Evolutionary conservation across 2,329 filamentous ascomycete species (phyloP), one percentile per base, ranked within the genome.

Genomic region (Paracorniculantispora psalliotae): DNA sequence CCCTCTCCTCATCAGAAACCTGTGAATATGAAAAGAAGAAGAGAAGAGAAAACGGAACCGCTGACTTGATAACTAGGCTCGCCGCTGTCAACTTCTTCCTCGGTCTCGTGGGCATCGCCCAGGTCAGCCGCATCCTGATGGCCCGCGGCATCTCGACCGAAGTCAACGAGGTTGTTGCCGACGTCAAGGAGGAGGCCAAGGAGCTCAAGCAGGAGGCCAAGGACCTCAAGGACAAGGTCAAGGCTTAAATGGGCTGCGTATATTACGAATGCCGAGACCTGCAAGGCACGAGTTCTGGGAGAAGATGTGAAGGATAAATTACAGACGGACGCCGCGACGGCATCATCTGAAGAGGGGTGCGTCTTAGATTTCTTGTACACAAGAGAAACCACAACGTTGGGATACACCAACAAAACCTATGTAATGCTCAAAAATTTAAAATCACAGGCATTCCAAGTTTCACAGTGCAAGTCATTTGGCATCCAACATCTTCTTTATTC

Each of bases 81-180:
- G 94, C 94, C 62, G 87, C 92, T 58, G 94, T 97, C 72, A 99
- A 99, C 85, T 97, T 97, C 84, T 96, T 97, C 83, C 89, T 99
- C 67, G 93, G 90, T 68, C 78, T 88, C 65, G 92, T 97, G 63
- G 94, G 94, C 68, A 78, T 90, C 61, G 82, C 91, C 65, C 94
- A 99, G 81, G 81, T 91, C 65, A 78, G 78, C 65, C 88, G 94
- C 68, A 97, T 97, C 70, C 74, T 85, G 66, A 59, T 84, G 68
- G 88, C 87, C 73, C 80, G 87, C 67, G 75, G 79, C 64, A 81
- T 80, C 61, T 75, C 87, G 69, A 86, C 68, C 28, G 70, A 63
- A 25, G 65, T 68, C n/a, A 66, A 70, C 39, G 73, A 75, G 61
- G 75, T 77, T 28, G 70, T 74, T 56, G 76, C 79, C 71, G 71